phyloP scores from a whole-genome alignment of 2,329 filamentous ascomycete species.

The Neofusicoccum sp. region DNA sequence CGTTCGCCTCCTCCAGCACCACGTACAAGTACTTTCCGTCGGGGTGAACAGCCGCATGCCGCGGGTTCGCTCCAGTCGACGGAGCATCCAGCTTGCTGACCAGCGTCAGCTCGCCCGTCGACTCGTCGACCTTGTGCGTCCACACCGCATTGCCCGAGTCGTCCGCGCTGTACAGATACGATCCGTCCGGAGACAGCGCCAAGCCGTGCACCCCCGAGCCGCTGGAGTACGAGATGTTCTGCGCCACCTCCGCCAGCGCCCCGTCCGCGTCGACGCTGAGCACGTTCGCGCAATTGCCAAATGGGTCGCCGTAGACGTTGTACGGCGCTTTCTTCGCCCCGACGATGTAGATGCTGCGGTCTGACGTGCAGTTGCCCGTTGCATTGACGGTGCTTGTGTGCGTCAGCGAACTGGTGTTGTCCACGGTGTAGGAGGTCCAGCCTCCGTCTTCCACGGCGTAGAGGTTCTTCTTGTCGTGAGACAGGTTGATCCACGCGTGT shows the following conservation, averaged over 20 bases:
- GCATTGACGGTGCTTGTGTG: neutral
- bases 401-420: slow-evolving; percentile 6
- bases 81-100: slow-evolving; percentile 28
- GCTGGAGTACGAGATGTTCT: neutral
- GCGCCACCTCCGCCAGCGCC: neutral
- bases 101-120: slow-evolving; percentile 25
- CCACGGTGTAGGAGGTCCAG: slow-evolving; percentile 15
- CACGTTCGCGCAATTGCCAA: slow-evolving; percentile 18
- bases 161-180: slow-evolving; percentile 37
- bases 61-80: slow-evolving; percentile 27
- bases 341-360: slow-evolving; percentile 13
- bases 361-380: neutral
- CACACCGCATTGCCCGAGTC: slow-evolving; percentile 37
- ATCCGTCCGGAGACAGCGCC: slow-evolving; percentile 27
- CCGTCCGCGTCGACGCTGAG: slow-evolving; percentile 5
- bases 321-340: neutral
- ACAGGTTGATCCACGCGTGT: slow-evolving; percentile 20
- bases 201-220: slow-evolving; percentile 33
- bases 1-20: slow-evolving; percentile 31
- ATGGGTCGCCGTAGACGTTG: slow-evolving; percentile 16
- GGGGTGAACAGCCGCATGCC: slow-evolving; percentile 34
- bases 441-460: slow-evolving; percentile 17
- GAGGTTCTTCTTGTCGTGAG: slow-evolving; percentile 16
- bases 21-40: slow-evolving; percentile 33
- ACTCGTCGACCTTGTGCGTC: slow-evolving; percentile 31